Base-by-base conservation (phyloP, 345 rosid genomes). In the Angophora floribunda region DNA sequence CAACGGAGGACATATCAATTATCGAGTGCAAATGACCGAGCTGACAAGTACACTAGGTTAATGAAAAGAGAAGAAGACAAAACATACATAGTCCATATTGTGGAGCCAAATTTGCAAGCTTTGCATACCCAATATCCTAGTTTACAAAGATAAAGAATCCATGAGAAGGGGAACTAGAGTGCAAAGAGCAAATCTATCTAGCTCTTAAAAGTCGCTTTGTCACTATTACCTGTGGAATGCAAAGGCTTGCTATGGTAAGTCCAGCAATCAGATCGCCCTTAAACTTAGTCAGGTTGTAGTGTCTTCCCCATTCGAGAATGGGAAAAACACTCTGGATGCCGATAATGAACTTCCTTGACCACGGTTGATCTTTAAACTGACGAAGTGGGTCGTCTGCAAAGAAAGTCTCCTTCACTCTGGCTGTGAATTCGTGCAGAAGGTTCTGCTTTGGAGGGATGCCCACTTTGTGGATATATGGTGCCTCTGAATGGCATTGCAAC, bases 161-260 rank as follows among this genome's bases (percentile, higher is more conserved):
- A 24, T 16, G 41, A 80, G 61, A 47, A 55, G 36, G 30, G 67
- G 26, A 24, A 19, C 7, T 75, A 6, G 49, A 41, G 28, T 41
- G 14, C 49, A 41, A 41, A 41, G 84, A 75, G 28, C 28, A 36
- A 75, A 41, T 75, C 49, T 41, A 75, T 41, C 84, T 75, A 75
- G 5, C 53, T 30, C 52, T 55, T 10, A 4, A 30, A n/a, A 86
- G 80, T 17, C 45, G 24, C 45, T 55, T 55, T 19, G 36, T 41
- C 49, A 14, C 28, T 67, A 19, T 41, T 52, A 93, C 95, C 95
- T 94, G 96, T 75, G 96, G 96, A 86, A 94, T 92, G 53, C 94
- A 92, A 15, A 94, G 88, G 90, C 96, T 93, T 13, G 95, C 95
- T 87, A 92, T 94, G 88, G 95, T 94, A 85, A 94, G 90, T 47